Base-by-base conservation (phyloP, 2,329 filamentous ascomycete species). In the Penicillium sumatraense region DNA sequence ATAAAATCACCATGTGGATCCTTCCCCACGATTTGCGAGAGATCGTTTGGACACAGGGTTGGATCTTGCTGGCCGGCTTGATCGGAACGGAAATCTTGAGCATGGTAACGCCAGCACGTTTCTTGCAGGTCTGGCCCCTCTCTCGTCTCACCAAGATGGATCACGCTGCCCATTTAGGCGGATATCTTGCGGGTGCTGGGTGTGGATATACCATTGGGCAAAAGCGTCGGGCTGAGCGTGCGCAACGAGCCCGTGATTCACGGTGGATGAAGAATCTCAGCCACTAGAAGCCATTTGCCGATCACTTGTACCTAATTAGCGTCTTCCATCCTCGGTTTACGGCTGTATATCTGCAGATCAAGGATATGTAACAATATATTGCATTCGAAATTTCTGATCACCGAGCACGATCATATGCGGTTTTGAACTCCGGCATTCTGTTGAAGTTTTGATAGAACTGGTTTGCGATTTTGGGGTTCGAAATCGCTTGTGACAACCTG, bases 131-230 rank as follows among this genome's bases (percentile, higher is more conserved):
- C 10, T 65, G 55, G 45, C 63, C 63, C 3, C 41, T 65, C 21
- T 68, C 68, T 40, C 66, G 69, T 23, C 60, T 71, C 11, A 64
- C 63, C 20, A 69, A 67, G 13, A 68, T 78, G 54, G 76, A 78
- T 54, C 67, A 77, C 49, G 72, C 69, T 51, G 74, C 75, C 13
- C 77, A 80, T 64, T 61, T 78, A 29, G 74, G 74, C 23, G 77
- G 77, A 1, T 76, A 76, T 56, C 58, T 73, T 5, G 62, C 69
- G 5, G 77, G 77, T 38, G 63, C 68, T 2, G 58, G 59, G 3
- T 64, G 60, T 49, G 62, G 62, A 13, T 64, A 61, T 52, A 36
- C 65, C 23, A 33, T 63, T 14, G 36, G 49, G 8, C 60, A 60
- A 41, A 57, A 61, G 29, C 61, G 20, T 51, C 56, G 42, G 46